Conservation (phyloP, 345 rosid species). For the Hypericum androsaemum region DNA sequence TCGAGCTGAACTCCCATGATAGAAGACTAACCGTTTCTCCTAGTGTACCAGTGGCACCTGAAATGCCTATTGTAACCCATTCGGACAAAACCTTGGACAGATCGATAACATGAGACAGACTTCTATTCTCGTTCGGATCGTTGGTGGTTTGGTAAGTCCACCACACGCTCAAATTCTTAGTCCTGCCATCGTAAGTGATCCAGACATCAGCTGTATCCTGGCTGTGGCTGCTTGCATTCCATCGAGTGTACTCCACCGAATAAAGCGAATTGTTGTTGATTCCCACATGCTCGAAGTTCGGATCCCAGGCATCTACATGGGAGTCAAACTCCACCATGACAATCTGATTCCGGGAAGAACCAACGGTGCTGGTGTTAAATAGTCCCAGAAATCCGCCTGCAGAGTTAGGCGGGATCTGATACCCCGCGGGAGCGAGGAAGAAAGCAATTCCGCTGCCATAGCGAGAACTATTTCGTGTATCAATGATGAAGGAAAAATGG, state of each 20-base stretch:
- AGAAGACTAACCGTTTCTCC: not conserved
- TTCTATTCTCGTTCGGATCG: not conserved
- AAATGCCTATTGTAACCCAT: conserved; percentile 11
- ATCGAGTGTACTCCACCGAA: no score
- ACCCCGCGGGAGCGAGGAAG: conserved; percentile 23
- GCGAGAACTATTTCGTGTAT: not conserved
- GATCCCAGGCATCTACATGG: conserved; percentile 22
- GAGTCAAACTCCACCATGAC: conserved; percentile 34
- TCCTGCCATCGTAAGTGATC: not conserved
- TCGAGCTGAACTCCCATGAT: conserved; percentile 12
- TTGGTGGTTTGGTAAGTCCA: not conserved
- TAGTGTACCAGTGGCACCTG: not conserved
- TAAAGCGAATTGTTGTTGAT: conserved; percentile 28
- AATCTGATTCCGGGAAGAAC: conserved; percentile 17
- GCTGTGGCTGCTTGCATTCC: no score
- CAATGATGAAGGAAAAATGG: not conserved
- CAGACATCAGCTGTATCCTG: not conserved
- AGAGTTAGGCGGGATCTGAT: conserved; percentile 26
- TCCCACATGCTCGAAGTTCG: conserved; percentile 28
- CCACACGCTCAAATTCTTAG: not conserved
- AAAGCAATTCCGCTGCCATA: conserved; percentile 3
- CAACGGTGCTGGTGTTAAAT: conserved; percentile 14
- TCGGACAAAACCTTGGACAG: not conserved
- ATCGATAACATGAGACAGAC: conserved; percentile 3
- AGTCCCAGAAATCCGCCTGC: conserved; percentile 37